Conservation (phyloP, 352 stramenopile genomes). For the Globisporangium cederbergense region DNA sequence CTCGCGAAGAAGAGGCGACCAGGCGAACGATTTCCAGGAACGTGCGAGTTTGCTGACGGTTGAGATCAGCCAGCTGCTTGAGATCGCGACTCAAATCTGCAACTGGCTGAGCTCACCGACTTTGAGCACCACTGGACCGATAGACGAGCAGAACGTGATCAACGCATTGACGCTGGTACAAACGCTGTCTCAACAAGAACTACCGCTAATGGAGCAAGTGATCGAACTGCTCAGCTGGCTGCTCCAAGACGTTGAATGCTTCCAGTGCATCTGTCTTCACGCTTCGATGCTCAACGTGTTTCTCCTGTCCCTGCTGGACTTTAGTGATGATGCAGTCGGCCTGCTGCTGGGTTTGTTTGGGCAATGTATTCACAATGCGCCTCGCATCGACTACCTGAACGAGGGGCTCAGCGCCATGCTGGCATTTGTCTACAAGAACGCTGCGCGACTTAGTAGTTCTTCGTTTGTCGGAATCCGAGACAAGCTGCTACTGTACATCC, state of each 20-base stretch:
- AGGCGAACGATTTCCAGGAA: conserved; percentile 42
- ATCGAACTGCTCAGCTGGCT: conserved; percentile 34
- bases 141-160: conserved; percentile 21
- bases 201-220: conserved; percentile 28
- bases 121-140: no score
- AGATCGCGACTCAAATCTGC: conserved; percentile 20
- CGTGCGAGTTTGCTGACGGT: conserved; percentile 20
- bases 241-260: conserved; percentile 18
- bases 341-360: conserved; percentile 31
- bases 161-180: conserved; percentile 27
- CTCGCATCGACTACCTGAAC: conserved; percentile 29
- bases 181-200: conserved; percentile 5
- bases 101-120: conserved; percentile 9
- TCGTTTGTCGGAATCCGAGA: conserved; percentile 25
- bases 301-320: conserved; percentile 9
- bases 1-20: conserved; percentile 27
- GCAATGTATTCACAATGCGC: conserved; percentile 18
- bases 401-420: conserved; percentile 38
- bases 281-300: conserved; percentile 26
- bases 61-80: conserved; percentile 38
- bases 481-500: conserved; percentile 45
- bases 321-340: neutral
- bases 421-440: conserved; percentile 39
- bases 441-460: conserved; percentile 24
- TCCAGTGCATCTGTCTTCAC: conserved; percentile 27